phyloP scores from a whole-genome alignment of 495 filamentous ascomycete species.

The Xylaria sp. region DNA sequence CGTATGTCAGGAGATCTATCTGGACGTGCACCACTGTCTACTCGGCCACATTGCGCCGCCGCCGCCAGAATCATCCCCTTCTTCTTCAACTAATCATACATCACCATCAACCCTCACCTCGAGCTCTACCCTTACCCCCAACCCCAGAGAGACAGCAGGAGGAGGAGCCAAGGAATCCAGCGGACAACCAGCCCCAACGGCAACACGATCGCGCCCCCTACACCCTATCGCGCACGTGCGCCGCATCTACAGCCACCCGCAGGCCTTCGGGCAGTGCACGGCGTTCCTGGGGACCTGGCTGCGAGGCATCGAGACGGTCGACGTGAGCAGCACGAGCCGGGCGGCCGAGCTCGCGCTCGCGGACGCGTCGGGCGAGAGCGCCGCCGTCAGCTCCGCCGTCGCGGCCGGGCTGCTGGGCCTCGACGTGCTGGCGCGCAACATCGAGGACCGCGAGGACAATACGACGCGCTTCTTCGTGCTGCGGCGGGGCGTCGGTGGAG shows the following conservation, averaged over 20 bases:
- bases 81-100: not conserved
- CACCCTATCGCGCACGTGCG: constrained; percentile 55
- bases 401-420: constrained; percentile 73
- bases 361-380: constrained; percentile 64
- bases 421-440: constrained; percentile 70
- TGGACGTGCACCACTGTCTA: constrained; percentile 86
- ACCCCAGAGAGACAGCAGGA: constrained; percentile 19
- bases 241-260: constrained; percentile 86
- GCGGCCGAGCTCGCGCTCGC: constrained; percentile 77
- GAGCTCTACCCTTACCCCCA: constrained; percentile 33
- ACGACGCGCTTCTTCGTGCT: constrained; percentile 88
- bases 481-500: constrained; percentile 47
- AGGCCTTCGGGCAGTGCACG: constrained; percentile 93
- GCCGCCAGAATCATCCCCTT: constrained; percentile 12
- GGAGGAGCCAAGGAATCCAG: constrained; percentile 22
- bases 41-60: constrained; percentile 55
- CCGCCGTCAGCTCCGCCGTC: constrained; percentile 77
- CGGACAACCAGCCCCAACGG: constrained; percentile 20
- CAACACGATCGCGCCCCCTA: constrained; percentile 40
- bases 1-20: constrained; percentile 81
- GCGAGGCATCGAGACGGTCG: constrained; percentile 74
- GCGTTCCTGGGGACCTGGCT: constrained; percentile 71
- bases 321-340: constrained; percentile 84
- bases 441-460: constrained; percentile 87
- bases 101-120: constrained; percentile 27